Evolutionary conservation across 257 asterid species (phyloP), one percentile per base, ranked within the genome.

Genomic region (Salvia splendens): DNA sequence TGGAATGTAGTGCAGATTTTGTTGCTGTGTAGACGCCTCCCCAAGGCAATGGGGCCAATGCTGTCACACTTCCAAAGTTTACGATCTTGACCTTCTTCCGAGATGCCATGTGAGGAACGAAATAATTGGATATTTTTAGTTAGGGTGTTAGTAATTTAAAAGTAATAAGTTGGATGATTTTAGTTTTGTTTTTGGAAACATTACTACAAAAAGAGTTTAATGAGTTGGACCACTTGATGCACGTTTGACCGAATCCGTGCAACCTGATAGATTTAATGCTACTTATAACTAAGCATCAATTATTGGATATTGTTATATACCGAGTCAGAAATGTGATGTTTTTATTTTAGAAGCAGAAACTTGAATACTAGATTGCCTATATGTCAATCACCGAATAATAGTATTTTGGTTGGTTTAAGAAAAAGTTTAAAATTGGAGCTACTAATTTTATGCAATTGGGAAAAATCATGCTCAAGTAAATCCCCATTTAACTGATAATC

Each of bases 61-160:
- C 99, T 3, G 87, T 81, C 72, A 84, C 86, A 68, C 99, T 93
- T 72, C 97, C 99, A 11, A 93, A 58, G 66, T 90, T 93, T 14
- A 90, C 95, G 32, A 93, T 93, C 77, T 82, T 93, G 28, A 97
- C 99, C 73, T 84, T 84, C 84, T 84, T 90, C 81, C 97, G 83
- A 20, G 87, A 83, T 53, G 89, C 92, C 99, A 93, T 93, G 79
- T 87, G 97, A 56, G 99, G 97, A 64, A 90, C 88, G n/a, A n/a
- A n/a, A n/a, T n/a, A n/a, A n/a, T n/a, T n/a, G n/a, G n/a, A n/a
- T n/a, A n/a, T n/a, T n/a, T n/a, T n/a, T n/a, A n/a, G n/a, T n/a
- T n/a, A n/a, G n/a, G n/a, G n/a, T n/a, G n/a, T n/a, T n/a, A n/a
- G n/a, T n/a, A n/a, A n/a, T n/a, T n/a, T 24, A 24, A 24, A 24